Conservation (phyloP, 202 grass and related monocot species). For the Schoenoplectus tabernaemontani region DNA sequence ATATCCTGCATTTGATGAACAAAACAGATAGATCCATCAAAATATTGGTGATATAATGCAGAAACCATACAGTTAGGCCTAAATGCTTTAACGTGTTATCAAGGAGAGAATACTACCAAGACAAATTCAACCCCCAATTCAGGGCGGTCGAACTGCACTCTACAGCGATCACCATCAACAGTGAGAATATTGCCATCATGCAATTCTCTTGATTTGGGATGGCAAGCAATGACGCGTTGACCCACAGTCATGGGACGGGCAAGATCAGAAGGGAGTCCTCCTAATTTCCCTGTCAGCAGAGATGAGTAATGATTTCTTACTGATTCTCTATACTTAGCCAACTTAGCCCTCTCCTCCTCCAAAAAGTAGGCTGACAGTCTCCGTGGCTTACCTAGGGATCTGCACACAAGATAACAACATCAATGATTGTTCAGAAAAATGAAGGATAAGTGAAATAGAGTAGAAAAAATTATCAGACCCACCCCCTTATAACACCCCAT, state of each 20-base stretch:
- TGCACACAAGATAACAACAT: constrained; percentile 25
- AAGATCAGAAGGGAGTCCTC: constrained; percentile 86
- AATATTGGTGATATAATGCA: neutral
- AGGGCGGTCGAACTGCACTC: constrained; percentile 86
- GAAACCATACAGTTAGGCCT: neutral
- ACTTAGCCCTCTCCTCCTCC: constrained; percentile 83
- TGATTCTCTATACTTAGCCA: constrained; percentile 78
- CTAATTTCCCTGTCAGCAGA: constrained; percentile 67
- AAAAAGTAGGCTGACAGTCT: constrained; percentile 85
- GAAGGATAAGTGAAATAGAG: constrained; percentile 6
- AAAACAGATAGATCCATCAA: neutral
- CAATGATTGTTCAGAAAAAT: constrained; percentile 28
- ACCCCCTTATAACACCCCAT: constrained; percentile 98
- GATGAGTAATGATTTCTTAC: constrained; percentile 88
- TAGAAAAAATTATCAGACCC: constrained; percentile 16
- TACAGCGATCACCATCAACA: constrained; percentile 51
- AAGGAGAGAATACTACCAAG: constrained; percentile 45
- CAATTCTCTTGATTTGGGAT: constrained; percentile 97
- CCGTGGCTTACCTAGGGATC: constrained; percentile 97
- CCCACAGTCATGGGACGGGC: constrained; percentile 82
- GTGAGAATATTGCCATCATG: constrained; percentile 90
- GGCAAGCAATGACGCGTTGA: constrained; percentile 83
- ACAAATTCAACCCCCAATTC: constrained; percentile 84
- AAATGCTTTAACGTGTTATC: neutral
- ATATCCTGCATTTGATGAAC: constrained; percentile 69